Evolutionary conservation across 2,329 filamentous ascomycete species (phyloP), one percentile per base, ranked within the genome.

Genomic region (Mollisia scopiformis): DNA sequence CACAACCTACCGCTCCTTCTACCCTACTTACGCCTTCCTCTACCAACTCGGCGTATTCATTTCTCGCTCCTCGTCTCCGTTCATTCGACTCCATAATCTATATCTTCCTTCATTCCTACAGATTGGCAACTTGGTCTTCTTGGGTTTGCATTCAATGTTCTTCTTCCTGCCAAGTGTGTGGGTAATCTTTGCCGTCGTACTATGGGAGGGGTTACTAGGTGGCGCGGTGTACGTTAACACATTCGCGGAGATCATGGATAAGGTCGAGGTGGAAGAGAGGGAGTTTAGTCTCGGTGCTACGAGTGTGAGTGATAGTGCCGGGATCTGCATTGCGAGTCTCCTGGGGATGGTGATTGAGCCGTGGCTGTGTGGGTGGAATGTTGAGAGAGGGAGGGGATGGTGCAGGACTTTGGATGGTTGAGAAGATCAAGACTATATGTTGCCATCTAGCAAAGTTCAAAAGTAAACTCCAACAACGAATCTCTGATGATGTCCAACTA

Each of bases 11-110:
- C 88, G 94, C 41, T 89, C 88, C 31, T 98, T 97, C 75, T 99
- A 99, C 71, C 93, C 94, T 0, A 92, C 94, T 64, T 99, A 99
- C 75, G 90, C 90, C 65, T 93, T 96, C 59, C 88, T 98, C 63
- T 98, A 99, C 76, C 94, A 99, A 79, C 80, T 93, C 2, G 95
- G 95, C 58, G 95, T 98, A 65, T 98, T 98, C 78, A 85, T 98
- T 68, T 97, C 94, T 0, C 89, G 95, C 16, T 96, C 93, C 0
- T 96, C 92, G 0, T 93, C 92, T 0, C 92, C 94, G 0, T 96
- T 97, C 74, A 74, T 96, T 67, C 88, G 93, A 28, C 84, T 98
- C 43, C 90, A 90, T 68, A 80, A 86, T 52, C 83, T 98, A 1
- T 98, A 98, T 72, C 69, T 91, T 0, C 93, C 93, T 0, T 92